These are phyloP conservation scores for Zymoseptoria brevis DNA, from an alignment of 2,329 filamentous ascomycete species.

Conservation along the genomic window DNA sequence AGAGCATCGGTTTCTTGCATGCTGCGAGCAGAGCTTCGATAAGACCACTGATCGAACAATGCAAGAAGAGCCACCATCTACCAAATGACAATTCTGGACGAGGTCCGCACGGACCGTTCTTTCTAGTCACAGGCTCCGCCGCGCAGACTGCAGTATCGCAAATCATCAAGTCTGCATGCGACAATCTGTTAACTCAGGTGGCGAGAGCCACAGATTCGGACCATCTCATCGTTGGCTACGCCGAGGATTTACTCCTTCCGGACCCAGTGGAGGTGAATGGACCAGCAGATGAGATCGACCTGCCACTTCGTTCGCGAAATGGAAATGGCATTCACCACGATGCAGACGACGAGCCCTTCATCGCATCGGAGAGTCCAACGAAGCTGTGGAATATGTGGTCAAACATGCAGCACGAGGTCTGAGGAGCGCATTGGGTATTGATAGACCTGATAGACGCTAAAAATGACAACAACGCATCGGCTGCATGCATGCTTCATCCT, in stretches of 20 bases:
- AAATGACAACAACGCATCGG: not conserved
- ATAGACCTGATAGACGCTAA: not conserved
- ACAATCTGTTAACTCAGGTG: slow-evolving; percentile 11
- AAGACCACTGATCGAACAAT: slow-evolving; percentile 5
- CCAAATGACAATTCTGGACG: not conserved
- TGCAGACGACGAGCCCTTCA: slow-evolving; percentile 7
- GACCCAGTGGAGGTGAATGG: slow-evolving; percentile 11
- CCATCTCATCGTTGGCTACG: slow-evolving; percentile 14
- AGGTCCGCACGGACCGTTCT: slow-evolving; percentile 13
- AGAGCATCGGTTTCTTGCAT: slow-evolving; percentile 23
- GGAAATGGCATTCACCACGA: not conserved
- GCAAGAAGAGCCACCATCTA: not conserved
- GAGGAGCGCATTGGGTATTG: not conserved
- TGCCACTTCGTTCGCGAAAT: slow-evolving; percentile 6
- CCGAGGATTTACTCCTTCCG: slow-evolving; percentile 15
- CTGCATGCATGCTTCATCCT: not conserved
- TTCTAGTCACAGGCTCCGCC: slow-evolving; percentile 10
- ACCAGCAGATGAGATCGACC: not conserved
- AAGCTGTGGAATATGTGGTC: slow-evolving; percentile 31
- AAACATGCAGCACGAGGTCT: slow-evolving; percentile 20
- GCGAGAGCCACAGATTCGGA: slow-evolving; percentile 11
- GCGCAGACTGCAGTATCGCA: slow-evolving; percentile 7
- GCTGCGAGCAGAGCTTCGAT: slow-evolving; percentile 9
- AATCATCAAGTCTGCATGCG: slow-evolving; percentile 11
- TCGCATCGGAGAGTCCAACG: slow-evolving; percentile 25